A percentile compares a stretch with the other conserved stretches of the same genome.
Evolutionary conservation across 192 early-diverging fungal genomes (phyloP).

Genomic region (Endogone sp.): DNA sequence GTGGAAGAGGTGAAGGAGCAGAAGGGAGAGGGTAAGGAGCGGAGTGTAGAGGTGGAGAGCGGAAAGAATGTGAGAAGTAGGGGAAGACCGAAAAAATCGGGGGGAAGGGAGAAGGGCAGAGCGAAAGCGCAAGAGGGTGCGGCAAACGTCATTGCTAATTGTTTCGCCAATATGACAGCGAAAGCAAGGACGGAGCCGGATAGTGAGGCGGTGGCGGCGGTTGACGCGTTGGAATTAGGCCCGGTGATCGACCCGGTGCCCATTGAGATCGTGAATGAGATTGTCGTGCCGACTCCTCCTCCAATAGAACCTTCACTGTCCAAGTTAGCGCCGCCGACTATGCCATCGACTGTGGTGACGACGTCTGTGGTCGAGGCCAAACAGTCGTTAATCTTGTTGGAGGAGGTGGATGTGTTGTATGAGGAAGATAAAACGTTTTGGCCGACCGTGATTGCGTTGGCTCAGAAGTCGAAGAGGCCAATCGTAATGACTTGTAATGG

Average conservation of each 20-base stretch:
- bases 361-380: slow-evolving; percentile 20
- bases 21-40: neutral
- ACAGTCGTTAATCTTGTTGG: slow-evolving; percentile 74
- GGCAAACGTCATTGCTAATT: neutral
- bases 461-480: slow-evolving; percentile 68
- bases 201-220: neutral
- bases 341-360: neutral
- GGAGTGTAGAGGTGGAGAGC: neutral
- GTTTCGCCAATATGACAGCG: neutral
- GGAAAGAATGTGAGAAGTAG: neutral
- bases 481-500: slow-evolving; percentile 82
- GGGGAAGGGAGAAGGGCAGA: neutral
- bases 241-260: neutral
- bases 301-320: neutral
- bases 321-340: too few species aligned
- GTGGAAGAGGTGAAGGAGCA: neutral
- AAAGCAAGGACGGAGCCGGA: neutral
- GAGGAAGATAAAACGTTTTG: slow-evolving; percentile 81
- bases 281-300: neutral
- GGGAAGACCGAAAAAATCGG: too few species aligned
- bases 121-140: too few species aligned
- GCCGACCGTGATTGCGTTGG: slow-evolving; percentile 62
- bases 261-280: neutral
- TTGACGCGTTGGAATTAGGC: neutral
- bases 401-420: slow-evolving; percentile 79